Base-by-base conservation (phyloP, 495 filamentous ascomycete genomes). In the Platismatia glauca region DNA sequence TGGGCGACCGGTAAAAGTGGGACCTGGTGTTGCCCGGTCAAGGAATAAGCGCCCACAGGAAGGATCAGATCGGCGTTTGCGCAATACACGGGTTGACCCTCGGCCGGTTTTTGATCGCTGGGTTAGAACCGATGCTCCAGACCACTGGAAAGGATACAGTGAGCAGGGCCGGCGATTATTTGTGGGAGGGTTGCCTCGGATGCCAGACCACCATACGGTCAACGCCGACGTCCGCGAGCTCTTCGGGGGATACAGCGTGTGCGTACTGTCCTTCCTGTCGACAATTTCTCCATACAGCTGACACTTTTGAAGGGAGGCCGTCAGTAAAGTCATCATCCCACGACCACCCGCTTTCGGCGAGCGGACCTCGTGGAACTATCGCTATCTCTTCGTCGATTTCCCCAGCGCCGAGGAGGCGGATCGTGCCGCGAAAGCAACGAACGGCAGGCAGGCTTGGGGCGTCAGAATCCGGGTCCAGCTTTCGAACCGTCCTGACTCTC, bases 341-440 rank as follows among this genome's bases (percentile, higher is more conserved):
- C 43, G n/a, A 22, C 39, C 56, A 18, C 57, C 22, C 15, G 38
- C 13, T 20, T 58, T 52, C 18, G 56, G 62, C 33, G 43, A 65
- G 22, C 59, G 35, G 38, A 34, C 59, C 13, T 37, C 50, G n/a
- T 58, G 57, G 55, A 63, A 84, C 65, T 80, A 86, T 68, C 82
- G 89, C 72, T 87, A 85, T 73, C 80, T 83, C 65, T 89, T 88
- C 67, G 82, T 89, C 24, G 86, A 89, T 68, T 79, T 89, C 57
- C 69, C 71, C 52, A 82, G 73, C 58, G 66, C 74, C 1, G 77
- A 85, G 58, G 82, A 87, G 60, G 82, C 82, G 9, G 70, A 82
- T 60, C 65, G 67, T 22, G 79, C 81, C 41, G 74, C 74, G 41
- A 74, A 77, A 71, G 67, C 73, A 20, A 71, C 71, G 0, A 60